phyloP scores from a whole-genome alignment of 2,329 filamentous ascomycete species.

The Aspergillus texensis region DNA sequence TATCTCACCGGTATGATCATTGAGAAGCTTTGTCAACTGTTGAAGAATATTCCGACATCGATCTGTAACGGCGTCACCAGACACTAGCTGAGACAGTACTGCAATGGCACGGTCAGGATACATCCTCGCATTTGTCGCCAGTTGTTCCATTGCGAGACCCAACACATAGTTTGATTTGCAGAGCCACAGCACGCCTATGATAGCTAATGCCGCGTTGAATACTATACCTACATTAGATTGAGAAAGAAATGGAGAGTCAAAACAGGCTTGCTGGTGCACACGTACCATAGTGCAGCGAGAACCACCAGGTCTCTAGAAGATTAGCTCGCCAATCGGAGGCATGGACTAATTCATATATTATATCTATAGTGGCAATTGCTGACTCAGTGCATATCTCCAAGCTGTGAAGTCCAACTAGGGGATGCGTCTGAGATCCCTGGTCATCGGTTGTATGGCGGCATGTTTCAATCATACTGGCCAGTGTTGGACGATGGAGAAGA shows the following conservation, averaged over 20 bases:
- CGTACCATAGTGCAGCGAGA: constrained; percentile 40
- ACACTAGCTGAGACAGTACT: not conserved
- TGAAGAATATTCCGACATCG: not conserved
- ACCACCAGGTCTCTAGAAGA: constrained; percentile 36
- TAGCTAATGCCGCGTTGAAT: constrained; percentile 37
- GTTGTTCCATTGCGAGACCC: not conserved
- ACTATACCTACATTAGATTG: constrained; percentile 21
- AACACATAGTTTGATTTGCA: not conserved
- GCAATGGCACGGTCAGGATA: not conserved
- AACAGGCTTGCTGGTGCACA: not conserved
- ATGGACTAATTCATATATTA: constrained; percentile 24
- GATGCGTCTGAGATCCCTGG: constrained; percentile 27
- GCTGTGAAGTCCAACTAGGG: constrained; percentile 37
- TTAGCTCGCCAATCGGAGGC: constrained; percentile 21
- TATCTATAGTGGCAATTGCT: constrained; percentile 32
- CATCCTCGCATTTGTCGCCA: not conserved
- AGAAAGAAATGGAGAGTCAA: not conserved
- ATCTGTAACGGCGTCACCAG: not conserved
- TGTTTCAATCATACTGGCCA: constrained; percentile 42
- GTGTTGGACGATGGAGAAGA: constrained; percentile 45
- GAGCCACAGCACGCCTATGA: constrained; percentile 26
- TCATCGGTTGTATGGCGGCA: constrained; percentile 10
- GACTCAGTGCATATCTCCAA: constrained; percentile 37
- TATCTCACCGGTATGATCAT: not conserved
- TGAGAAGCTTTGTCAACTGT: not conserved